Conservation (phyloP, 169 alveolate species). For the Cryptosporidium meleagridis region DNA sequence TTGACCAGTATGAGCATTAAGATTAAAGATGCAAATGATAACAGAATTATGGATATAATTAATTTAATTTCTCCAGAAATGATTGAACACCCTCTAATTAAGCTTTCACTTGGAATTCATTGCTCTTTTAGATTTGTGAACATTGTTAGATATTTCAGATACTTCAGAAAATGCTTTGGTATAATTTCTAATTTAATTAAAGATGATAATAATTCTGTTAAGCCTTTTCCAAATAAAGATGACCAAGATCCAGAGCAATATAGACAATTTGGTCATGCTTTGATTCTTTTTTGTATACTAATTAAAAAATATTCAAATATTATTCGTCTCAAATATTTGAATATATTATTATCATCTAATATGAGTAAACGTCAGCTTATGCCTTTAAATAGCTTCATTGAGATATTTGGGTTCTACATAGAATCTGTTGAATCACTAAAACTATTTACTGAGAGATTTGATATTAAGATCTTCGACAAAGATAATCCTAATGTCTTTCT, state of each 20-base stretch:
- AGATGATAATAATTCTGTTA: neutral
- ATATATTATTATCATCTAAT: slow-evolving; percentile 29
- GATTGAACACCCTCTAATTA: slow-evolving; percentile 40
- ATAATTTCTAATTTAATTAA: neutral
- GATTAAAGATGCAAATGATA: slow-evolving; percentile 76
- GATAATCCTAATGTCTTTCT: slow-evolving; percentile 2
- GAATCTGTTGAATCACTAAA: slow-evolving; percentile 32
- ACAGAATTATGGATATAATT: slow-evolving; percentile 79
- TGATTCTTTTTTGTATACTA: slow-evolving; percentile 31
- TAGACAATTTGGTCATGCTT: slow-evolving; percentile 22
- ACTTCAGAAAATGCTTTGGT: slow-evolving; percentile 38
- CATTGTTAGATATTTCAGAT: slow-evolving; percentile 48
- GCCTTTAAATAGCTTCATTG: slow-evolving; percentile 45
- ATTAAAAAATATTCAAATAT: slow-evolving; percentile 64
- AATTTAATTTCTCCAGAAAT: slow-evolving; percentile 78
- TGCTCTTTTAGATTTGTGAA: slow-evolving; percentile 47
- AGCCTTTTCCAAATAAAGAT: neutral
- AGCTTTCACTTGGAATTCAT: slow-evolving; percentile 73
- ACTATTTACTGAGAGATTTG: slow-evolving; percentile 52
- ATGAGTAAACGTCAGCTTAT: slow-evolving; percentile 25
- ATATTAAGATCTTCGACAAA: slow-evolving; percentile 13
- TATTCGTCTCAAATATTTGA: slow-evolving; percentile 43
- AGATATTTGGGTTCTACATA: slow-evolving; percentile 56
- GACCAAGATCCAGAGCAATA: neutral
- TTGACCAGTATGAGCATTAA: slow-evolving; percentile 80